Base-by-base conservation (phyloP, 148 eudicot genomes). In the Euryodendron excelsum region DNA sequence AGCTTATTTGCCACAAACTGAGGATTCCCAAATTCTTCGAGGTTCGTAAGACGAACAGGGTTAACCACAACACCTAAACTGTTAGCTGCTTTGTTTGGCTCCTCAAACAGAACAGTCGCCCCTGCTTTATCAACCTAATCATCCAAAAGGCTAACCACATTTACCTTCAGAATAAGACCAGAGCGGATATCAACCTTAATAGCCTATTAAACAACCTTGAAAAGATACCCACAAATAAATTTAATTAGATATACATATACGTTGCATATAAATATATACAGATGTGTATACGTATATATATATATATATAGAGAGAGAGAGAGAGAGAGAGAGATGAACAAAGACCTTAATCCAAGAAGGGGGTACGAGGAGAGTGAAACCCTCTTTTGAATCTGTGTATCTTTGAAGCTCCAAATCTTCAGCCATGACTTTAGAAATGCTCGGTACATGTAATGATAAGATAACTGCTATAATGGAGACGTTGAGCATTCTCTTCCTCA, bases 111-210 rank as follows among this genome's bases (percentile, higher is more conserved):
- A 69, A 79, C 89, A 39, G 90, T 94, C 0, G 98, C 98, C 71
- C 98, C 98, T 56, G 98, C 91, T 88, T 94, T 94, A 58, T 94
- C 96, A 65, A 91, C 91, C 98, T 92, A 81, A 69, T 52, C 30
- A 77, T 56, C 72, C 44, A 23, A 80, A 67, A 66, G 30, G 20
- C 15, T 3, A 73, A 55, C 48, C 47, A 41, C 55, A 31, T 44
- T 27, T 59, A 68, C 64, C 45, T 34, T 53, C 56, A 45, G 18
- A 30, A 64, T 1, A 25, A 39, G 17, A 73, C 33, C 63, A 73
- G 47, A 55, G 1, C 48, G 34, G 73, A 37, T 27, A 12, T 31
- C n/a, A 30, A 33, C 15, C 15, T 25, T 23, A 18, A 76, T 17
- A 76, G 28, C 28, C 21, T 18, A 48, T 23, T 36, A 50, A 5